These are phyloP conservation scores for Rugosomyces carneus DNA, from an alignment of 1,284 basidiomycete species.

Conservation along the genomic window DNA sequence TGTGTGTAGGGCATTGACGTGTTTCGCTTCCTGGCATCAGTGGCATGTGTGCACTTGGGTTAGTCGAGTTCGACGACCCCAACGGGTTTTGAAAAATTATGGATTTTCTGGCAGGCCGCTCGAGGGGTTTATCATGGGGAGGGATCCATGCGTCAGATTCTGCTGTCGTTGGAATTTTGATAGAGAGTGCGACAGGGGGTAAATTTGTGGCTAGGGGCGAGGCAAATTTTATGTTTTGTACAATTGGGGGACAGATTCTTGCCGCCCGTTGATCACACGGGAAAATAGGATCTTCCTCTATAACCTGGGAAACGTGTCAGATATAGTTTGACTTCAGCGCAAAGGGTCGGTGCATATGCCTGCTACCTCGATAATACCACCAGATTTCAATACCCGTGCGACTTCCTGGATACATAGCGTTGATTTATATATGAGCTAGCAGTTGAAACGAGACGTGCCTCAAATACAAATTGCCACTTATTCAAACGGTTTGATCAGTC, in stretches of 20 bases:
- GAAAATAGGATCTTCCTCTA: constrained; percentile 70
- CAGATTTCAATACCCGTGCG: constrained; percentile 52
- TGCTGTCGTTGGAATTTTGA: constrained; percentile 19
- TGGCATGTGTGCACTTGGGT: too few species aligned
- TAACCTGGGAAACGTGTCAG: constrained; percentile 36
- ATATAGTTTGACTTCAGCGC: constrained; percentile 2
- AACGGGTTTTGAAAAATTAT: constrained; percentile 13
- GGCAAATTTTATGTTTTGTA: neutral
- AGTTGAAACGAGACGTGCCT: constrained; percentile 30
- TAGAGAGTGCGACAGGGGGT: constrained; percentile 19
- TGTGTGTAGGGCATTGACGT: constrained; percentile 8
- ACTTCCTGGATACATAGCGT: constrained; percentile 45
- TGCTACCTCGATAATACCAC: constrained; percentile 58
- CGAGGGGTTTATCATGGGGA: constrained; percentile 17
- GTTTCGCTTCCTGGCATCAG: neutral
- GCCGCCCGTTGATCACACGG: constrained; percentile 36
- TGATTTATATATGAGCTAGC: constrained; percentile 7
- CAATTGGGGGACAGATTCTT: neutral
- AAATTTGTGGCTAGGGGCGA: constrained; percentile 4
- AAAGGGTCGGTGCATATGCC: constrained; percentile 7
- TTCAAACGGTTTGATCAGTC: constrained; percentile 7
- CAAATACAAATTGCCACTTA: constrained; percentile 46
- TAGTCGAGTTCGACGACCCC: constrained; percentile 11
- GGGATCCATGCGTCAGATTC: constrained; percentile 17
- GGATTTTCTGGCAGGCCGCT: constrained; percentile 11